Evolutionary conservation across 1,284 basidiomycete genomes (phyloP), one percentile per base, ranked within the genome.

Genomic region (Fomitopsis pinicola): DNA sequence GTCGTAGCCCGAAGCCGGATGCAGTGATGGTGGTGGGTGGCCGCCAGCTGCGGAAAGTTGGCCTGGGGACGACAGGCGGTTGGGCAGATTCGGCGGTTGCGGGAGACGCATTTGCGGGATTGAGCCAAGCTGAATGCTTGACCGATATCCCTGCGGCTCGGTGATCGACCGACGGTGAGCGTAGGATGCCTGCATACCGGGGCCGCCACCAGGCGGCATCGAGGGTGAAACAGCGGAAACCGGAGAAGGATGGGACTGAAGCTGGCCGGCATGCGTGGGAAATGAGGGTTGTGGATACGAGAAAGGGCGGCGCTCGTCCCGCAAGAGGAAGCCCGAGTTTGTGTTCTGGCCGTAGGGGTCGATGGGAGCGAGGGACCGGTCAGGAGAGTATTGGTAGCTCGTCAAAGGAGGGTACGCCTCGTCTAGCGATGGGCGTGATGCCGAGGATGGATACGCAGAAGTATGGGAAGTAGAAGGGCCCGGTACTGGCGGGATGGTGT

Each of bases 161-260:
- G 81, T 82, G 54, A 81, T 68, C 26, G 81, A 77, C 53, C 82
- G 79, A 63, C 83, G 76, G 65, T 80, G 72, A 26, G 71, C 66
- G 63, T 73, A 75, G 42, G 70, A 64, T 17, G 71, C 63, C 52
- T 70, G 67, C 38, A 68, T 50, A 44, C 53, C 60, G 19, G 60
- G 22, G 58, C 66, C 66, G 56, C 69, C 68, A 60, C 69, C 68
- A 55, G 65, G 69, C 35, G 72, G 69, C 61, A 69, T 63, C 42
- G 68, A 56, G 50, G 68, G 64, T 44, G 68, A 65, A 40, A 68
- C 61, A 59, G 61, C 59, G 48, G 66, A 57, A 68, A 58, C 54
- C 67, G 69, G 72, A 26, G 73, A 71, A 15, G 74, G 70, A 36
- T 75, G 73, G 69, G 60, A 67, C 54, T 76, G 72, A 45, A 70